A percentile compares a stretch with the other conserved stretches of the same genome.
phyloP scores from a whole-genome alignment of 257 asterid genomes.

The Jasminum sambac region DNA sequence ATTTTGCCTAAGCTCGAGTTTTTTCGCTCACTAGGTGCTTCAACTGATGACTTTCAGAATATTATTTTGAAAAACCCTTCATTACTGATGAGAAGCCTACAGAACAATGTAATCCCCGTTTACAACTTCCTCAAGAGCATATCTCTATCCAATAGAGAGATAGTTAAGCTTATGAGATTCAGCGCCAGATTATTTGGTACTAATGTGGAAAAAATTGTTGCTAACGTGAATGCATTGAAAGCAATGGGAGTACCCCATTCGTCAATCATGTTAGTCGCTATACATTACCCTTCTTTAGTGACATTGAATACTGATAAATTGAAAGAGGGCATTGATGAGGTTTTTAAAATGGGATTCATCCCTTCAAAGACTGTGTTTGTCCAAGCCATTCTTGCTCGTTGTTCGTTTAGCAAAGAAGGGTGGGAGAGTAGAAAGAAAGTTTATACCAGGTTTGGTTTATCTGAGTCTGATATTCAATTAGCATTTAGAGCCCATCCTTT shows the following conservation, averaged over 20 bases:
- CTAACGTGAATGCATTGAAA: background rate
- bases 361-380: background rate
- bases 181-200: background rate
- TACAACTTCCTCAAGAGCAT: background rate
- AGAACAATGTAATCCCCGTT: background rate
- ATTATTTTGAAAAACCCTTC: background rate
- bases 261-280: background rate
- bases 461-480: conserved; percentile 7
- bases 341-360: background rate
- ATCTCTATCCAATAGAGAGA: background rate
- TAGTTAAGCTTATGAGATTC: background rate
- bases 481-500: conserved; percentile 11
- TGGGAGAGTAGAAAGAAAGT: background rate
- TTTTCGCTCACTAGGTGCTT: background rate
- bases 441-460: conserved; percentile 21
- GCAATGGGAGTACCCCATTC: background rate
- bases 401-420: background rate
- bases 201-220: background rate
- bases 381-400: background rate
- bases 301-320: background rate
- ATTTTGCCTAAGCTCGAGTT: conserved; percentile 2
- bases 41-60: background rate
- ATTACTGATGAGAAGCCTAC: background rate
- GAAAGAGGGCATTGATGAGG: background rate
- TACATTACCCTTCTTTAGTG: background rate